phyloP scores from a whole-genome alignment of 2,329 filamentous ascomycete genomes.

The Cladosporium halotolerans region DNA sequence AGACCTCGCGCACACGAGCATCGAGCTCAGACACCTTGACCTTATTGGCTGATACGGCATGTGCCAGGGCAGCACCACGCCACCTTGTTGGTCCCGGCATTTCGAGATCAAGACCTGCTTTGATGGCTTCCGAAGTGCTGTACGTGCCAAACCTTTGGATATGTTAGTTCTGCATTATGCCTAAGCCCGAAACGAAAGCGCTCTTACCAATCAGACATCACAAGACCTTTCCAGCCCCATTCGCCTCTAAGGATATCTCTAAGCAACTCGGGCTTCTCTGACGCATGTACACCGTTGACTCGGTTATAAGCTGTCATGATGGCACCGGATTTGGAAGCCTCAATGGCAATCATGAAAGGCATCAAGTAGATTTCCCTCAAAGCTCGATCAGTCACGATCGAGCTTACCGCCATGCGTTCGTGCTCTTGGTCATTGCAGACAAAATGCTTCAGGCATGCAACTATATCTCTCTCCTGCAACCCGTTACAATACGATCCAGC shows the following conservation, averaged over 20 bases:
- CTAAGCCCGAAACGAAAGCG: background rate
- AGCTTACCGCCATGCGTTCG: slow-evolving; percentile 57
- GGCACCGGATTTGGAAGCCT: background rate
- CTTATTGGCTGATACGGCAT: slow-evolving; percentile 13
- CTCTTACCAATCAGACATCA: slow-evolving; percentile 62
- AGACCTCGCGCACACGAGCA: slow-evolving; percentile 52
- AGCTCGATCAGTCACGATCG: slow-evolving; percentile 57
- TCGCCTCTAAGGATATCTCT: slow-evolving; percentile 63
- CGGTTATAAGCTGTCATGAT: slow-evolving; percentile 72
- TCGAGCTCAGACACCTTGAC: slow-evolving; percentile 40
- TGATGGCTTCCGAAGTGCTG: slow-evolving; percentile 56
- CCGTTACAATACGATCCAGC: slow-evolving; percentile 56
- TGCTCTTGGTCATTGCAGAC: slow-evolving; percentile 71
- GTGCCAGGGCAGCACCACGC: slow-evolving; percentile 15
- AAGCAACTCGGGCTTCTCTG: slow-evolving; percentile 59
- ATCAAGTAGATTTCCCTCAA: slow-evolving; percentile 66
- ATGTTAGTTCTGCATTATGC: background rate
- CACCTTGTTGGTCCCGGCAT: slow-evolving; percentile 58
- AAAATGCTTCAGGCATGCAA: slow-evolving; percentile 74
- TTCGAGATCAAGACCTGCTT: slow-evolving; percentile 73
- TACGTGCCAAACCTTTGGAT: slow-evolving; percentile 55
- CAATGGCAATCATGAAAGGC: slow-evolving; percentile 65
- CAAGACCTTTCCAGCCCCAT: slow-evolving; percentile 55
- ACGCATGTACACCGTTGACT: slow-evolving; percentile 64
- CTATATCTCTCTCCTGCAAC: slow-evolving; percentile 65